phyloP scores from a whole-genome alignment of 2,329 filamentous ascomycete genomes.

The Arthrinium puccinioides region DNA sequence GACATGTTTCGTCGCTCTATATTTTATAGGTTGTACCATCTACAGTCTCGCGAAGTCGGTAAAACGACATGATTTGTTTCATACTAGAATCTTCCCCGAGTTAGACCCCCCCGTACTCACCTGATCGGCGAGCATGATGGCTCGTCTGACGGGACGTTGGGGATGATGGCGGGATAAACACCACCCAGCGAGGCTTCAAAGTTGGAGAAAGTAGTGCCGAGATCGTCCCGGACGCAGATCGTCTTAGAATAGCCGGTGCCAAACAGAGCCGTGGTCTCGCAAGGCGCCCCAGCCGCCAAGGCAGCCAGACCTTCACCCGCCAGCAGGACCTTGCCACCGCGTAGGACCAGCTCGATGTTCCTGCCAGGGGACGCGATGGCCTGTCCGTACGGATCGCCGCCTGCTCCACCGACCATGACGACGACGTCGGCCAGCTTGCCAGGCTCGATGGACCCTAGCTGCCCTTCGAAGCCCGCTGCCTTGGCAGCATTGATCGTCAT shows the following conservation, averaged over 20 bases:
- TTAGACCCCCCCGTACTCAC: not conserved
- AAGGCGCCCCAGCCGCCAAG: slow-evolving; percentile 6
- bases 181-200: slow-evolving; percentile 12
- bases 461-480: slow-evolving; percentile 28
- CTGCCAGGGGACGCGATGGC: slow-evolving; percentile 14
- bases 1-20: no score
- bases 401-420: slow-evolving; percentile 24
- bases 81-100: no score
- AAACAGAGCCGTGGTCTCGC: slow-evolving; percentile 13
- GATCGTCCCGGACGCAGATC: slow-evolving; percentile 15
- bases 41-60: no score
- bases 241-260: slow-evolving; percentile 10
- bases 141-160: slow-evolving; percentile 31
- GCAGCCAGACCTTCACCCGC: slow-evolving; percentile 8
- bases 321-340: slow-evolving; percentile 16
- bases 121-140: slow-evolving; percentile 15
- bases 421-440: slow-evolving; percentile 36
- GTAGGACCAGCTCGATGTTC: slow-evolving; percentile 19
- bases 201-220: slow-evolving; percentile 13
- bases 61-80: no score
- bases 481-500: slow-evolving; percentile 35
- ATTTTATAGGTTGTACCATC: no score
- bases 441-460: slow-evolving; percentile 31
- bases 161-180: slow-evolving; percentile 22
- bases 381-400: slow-evolving; percentile 10